Evolutionary conservation across 176 grass and related monocot genomes (phyloP).

Genomic region (Rhynchospora pubera): DNA sequence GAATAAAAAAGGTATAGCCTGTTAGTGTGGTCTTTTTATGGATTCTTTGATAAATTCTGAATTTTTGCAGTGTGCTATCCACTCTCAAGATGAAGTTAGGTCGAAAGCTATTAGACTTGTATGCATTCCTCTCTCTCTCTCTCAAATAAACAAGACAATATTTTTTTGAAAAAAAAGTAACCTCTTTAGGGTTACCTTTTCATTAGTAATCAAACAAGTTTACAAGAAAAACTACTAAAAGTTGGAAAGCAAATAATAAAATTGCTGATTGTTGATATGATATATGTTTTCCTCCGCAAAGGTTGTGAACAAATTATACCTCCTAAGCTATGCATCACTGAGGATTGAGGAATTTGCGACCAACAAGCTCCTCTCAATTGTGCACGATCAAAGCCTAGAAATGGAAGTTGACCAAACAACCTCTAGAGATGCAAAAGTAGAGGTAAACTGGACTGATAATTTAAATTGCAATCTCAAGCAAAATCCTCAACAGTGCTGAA

Average conservation of each 20-base stretch:
- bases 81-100: constrained; percentile 92
- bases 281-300: constrained; percentile 12
- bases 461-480: neutral
- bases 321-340: constrained; percentile 56
- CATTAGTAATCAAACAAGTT: no score
- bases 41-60: constrained; percentile 14
- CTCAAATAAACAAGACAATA: neutral
- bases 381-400: constrained; percentile 40
- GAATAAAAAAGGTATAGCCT: neutral
- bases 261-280: neutral
- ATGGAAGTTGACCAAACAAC: constrained; percentile 24
- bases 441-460: neutral
- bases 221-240: neutral
- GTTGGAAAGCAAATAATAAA: neutral
- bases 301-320: constrained; percentile 83
- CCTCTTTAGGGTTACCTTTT: no score
- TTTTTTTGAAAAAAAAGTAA: no score
- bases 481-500: neutral
- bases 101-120: constrained; percentile 86
- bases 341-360: constrained; percentile 80
- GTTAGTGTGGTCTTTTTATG: neutral
- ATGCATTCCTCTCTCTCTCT: constrained; percentile 10
- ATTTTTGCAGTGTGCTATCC: constrained; percentile 70
- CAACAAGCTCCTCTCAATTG: constrained; percentile 53
- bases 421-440: neutral